Evolutionary conservation across 78 protist species (phyloP), one percentile per base, ranked within the genome.

Genomic region (Kipferlia bialata): DNA sequence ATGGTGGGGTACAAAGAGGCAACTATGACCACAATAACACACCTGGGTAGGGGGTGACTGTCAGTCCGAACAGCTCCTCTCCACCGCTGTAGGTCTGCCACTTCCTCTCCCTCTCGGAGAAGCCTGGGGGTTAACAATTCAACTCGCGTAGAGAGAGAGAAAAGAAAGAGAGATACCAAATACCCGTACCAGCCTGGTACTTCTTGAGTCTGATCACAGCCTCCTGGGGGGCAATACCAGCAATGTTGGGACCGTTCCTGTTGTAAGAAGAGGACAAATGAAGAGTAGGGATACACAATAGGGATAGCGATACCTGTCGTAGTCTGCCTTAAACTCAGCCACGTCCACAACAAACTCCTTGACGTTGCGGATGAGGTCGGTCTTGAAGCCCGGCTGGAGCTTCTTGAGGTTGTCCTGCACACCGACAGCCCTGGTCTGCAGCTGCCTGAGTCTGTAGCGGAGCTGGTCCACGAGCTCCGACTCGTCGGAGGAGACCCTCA

Each of bases 11-110:
- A n/a, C n/a, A n/a, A n/a, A n/a, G n/a, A n/a, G n/a, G n/a, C n/a
- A n/a, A n/a, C n/a, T n/a, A n/a, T n/a, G n/a, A n/a, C n/a, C n/a
- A n/a, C n/a, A n/a, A n/a, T n/a, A n/a, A n/a, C n/a, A n/a, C n/a
- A n/a, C n/a, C n/a, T n/a, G n/a, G 88, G 70, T 80, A 88, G 51
- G 73, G 64, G 18, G 82, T 73, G 15, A 51, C 37, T 10, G 85
- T 83, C 51, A 88, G 76, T n/a, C 89, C 89, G 59, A 88, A 88
- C 20, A 88, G 74, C 59, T 67, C 79, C 75, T 89, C 90, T 32
- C 93, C 93, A 16, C 48, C 89, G 2, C n/a, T 15, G 71, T 76
- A 89, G 28, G 78, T 45, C 18, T 5, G 48, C 66, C 62, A 81
- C 57, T 70, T 72, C 32, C 90, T 75, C 77, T 81, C 76, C n/a